Conservation (phyloP, 2,329 filamentous ascomycete species). For the Dactylellina drechsleri region DNA sequence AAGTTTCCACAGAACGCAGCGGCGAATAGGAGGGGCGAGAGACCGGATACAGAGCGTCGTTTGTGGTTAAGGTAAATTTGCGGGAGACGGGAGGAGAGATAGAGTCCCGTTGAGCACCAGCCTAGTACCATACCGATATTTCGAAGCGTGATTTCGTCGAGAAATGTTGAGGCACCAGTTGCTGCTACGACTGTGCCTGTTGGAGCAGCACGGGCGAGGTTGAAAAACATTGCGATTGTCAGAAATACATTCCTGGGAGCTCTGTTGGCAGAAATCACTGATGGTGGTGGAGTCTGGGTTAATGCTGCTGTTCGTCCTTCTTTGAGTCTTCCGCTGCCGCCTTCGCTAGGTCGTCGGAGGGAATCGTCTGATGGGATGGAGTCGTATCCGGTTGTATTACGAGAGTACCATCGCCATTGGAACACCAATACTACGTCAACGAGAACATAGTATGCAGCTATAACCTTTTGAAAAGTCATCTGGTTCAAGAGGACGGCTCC, state of each 20-base stretch:
- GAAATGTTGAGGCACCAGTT: slow-evolving; percentile 11
- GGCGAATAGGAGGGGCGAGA: slow-evolving; percentile 72
- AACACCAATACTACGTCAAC: slow-evolving; percentile 72
- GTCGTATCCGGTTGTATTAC: slow-evolving; percentile 58
- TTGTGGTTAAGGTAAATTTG: slow-evolving; percentile 74
- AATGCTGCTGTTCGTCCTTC: slow-evolving; percentile 20
- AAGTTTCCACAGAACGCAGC: slow-evolving; percentile 75
- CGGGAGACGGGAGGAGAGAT: slow-evolving; percentile 71
- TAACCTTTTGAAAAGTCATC: slow-evolving; percentile 73
- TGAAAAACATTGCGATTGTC: slow-evolving; percentile 40
- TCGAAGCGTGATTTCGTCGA: slow-evolving; percentile 21
- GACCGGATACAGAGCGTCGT: slow-evolving; percentile 72
- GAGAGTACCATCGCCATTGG: slow-evolving; percentile 75
- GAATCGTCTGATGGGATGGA: slow-evolving; percentile 51
- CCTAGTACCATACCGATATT: slow-evolving; percentile 30
- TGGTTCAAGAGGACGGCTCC: slow-evolving; percentile 73
- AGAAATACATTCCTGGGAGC: slow-evolving; percentile 30
- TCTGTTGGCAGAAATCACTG: slow-evolving; percentile 2
- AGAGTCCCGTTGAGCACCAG: slow-evolving; percentile 59
- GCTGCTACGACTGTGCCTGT: slow-evolving; percentile 6
- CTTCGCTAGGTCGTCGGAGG: slow-evolving; percentile 60
- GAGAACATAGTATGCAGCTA: slow-evolving; percentile 73
- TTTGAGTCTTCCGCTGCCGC: slow-evolving; percentile 42
- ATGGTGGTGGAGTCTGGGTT: slow-evolving; percentile 17
- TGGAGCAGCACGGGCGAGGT: slow-evolving; percentile 41